A percentile compares a stretch with the other conserved stretches of the same genome.
These are phyloP conservation scores for Alternaria sp. DNA, from an alignment of 2,329 filamentous ascomycete species.

Conservation along the genomic window DNA sequence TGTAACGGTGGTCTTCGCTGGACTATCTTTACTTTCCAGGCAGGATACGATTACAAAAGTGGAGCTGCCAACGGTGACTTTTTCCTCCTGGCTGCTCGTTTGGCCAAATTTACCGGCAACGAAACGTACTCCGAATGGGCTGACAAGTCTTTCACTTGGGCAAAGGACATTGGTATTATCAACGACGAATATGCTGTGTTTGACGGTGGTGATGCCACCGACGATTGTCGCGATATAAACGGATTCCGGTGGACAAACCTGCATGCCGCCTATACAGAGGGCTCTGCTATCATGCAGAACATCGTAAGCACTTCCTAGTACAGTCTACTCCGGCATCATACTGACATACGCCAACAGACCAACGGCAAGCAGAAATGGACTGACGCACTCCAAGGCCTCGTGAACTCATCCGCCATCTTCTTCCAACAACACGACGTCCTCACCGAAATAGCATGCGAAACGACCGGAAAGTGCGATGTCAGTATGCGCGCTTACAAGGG, in stretches of 20 bases:
- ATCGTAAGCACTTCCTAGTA: conserved; percentile 39
- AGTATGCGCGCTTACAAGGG: conserved; percentile 73
- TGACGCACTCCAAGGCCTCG: conserved; percentile 27
- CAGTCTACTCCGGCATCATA: too few species aligned
- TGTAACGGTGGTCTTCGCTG: conserved; percentile 74
- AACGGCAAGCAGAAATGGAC: conserved; percentile 35
- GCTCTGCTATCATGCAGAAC: conserved; percentile 62
- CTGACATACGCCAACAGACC: conserved; percentile 24
- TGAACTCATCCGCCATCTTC: conserved; percentile 41
- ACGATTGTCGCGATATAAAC: conserved; percentile 59
- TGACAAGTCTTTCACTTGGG: conserved; percentile 66
- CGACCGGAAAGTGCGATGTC: conserved; percentile 62
- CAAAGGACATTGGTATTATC: conserved; percentile 57
- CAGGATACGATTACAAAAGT: conserved; percentile 82
- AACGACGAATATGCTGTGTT: conserved; percentile 58
- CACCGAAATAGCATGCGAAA: conserved; percentile 73
- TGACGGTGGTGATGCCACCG: conserved; percentile 54
- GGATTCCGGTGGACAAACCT: conserved; percentile 62
- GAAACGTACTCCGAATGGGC: conserved; percentile 66
- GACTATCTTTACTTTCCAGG: conserved; percentile 80
- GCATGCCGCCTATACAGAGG: conserved; percentile 59
- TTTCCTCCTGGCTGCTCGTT: conserved; percentile 78
- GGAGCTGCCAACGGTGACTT: conserved; percentile 77
- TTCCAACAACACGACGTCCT: conserved; percentile 65
- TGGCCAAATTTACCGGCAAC: conserved; percentile 73